Percentiles rank a stretch among this genome's conserved stretches.
Evolutionary conservation across 2,329 filamentous ascomycete species (phyloP).

Genomic region (Amauroascus verrucosus): DNA sequence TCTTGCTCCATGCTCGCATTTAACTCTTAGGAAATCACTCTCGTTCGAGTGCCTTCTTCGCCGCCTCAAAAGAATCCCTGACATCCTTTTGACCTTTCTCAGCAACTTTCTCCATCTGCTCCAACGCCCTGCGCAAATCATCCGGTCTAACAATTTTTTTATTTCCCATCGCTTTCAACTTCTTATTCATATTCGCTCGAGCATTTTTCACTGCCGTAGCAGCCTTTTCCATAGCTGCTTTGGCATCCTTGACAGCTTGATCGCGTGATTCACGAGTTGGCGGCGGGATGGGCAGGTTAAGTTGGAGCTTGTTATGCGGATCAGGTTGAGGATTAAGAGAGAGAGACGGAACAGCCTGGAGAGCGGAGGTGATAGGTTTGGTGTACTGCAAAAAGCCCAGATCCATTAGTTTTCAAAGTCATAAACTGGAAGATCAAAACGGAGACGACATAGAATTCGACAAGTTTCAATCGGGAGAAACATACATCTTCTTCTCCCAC

Average conservation of each 20-base stretch:
- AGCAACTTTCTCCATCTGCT: conserved; percentile 40
- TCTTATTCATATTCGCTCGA: conserved; percentile 37
- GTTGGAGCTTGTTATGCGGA: conserved; percentile 35
- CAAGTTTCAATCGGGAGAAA: conserved; percentile 13
- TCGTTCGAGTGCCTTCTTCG: conserved; percentile 32
- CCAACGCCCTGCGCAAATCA: conserved; percentile 38
- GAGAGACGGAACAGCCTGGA: conserved; percentile 33
- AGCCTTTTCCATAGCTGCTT: conserved; percentile 37
- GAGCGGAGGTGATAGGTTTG: conserved; percentile 37
- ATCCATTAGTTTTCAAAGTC: background rate
- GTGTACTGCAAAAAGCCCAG: conserved; percentile 27
- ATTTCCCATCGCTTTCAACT: conserved; percentile 36
- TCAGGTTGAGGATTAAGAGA: conserved; percentile 37
- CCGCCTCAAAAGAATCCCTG: conserved; percentile 37
- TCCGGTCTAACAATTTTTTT: conserved; percentile 37
- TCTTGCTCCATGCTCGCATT: background rate
- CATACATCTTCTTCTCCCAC: conserved; percentile 54
- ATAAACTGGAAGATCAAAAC: background rate
- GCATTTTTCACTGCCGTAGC: conserved; percentile 32
- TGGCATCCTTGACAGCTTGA: conserved; percentile 32
- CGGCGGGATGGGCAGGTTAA: conserved; percentile 39
- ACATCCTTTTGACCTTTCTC: conserved; percentile 39
- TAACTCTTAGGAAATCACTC: background rate
- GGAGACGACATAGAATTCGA: background rate
- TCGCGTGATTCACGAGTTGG: conserved; percentile 39